Evolutionary conservation across 768 basidiomycete species (phyloP), one percentile per base, ranked within the genome.

Genomic region (Termitomyces sp.): DNA sequence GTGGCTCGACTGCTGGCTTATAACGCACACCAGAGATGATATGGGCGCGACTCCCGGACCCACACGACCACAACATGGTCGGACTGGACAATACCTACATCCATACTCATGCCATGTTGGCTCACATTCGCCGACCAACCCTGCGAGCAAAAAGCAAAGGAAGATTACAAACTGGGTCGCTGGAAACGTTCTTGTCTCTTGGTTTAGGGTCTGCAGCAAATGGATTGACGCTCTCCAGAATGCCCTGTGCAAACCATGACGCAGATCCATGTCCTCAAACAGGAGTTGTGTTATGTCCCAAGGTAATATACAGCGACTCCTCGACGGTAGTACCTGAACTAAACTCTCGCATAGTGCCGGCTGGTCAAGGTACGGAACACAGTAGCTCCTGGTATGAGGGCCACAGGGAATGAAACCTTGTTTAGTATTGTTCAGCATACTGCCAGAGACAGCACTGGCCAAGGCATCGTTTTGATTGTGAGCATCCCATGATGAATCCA

Each of bases 371-470:
- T 50, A 45, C 26, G 28, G 10, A 38, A 15, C n/a, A 28, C 21
- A 15, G 26, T 35, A 45, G 11, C 23, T 28, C 26, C 15, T n/a
- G 26, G 26, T 17, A 11, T 9, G 37, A 28, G 17, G 35, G 35
- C 26, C 35, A 26, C 26, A n/a, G 17, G 38, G 49, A 38, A 26
- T 10, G 21, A 38, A 49, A 41, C 46, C 52, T 26, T 28, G 44
- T 3, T 10, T 37, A 73, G 72, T 73, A 73, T 57, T 73, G 71
- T 45, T 73, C 71, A 9, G 67, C 62, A 53, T 62, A 67, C 26
- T 74, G 72, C 55, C 73, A 70, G 43, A 65, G 65, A 15, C 70
- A 69, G 48, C 72, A 74, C 57, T 72, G 70, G 72, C 50, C 66
- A 7, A 70, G 62, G 47, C 73, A 74, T 58, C 68, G 69, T n/a